Evolutionary conservation across 768 basidiomycete species (phyloP).

Genomic region (Peribolospora kevripleyi): DNA sequence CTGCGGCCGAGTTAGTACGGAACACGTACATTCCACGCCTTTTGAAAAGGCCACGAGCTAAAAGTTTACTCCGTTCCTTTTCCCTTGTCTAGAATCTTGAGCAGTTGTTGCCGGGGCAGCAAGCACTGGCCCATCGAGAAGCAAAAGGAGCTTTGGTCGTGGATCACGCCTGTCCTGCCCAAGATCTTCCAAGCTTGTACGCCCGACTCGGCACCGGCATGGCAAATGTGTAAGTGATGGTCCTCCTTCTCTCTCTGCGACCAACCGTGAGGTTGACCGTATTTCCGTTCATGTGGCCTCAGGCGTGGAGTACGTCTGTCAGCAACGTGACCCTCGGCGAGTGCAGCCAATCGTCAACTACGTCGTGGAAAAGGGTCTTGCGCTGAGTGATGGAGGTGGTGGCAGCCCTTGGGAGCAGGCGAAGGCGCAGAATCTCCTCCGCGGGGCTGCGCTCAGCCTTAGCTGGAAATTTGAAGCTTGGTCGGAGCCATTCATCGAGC

Average conservation of each 20-base stretch:
- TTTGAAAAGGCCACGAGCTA: slow-evolving; percentile 32
- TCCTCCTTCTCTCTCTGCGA: not conserved
- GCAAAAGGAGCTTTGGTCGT: slow-evolving; percentile 47
- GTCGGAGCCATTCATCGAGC: slow-evolving; percentile 34
- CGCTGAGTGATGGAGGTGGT: not conserved
- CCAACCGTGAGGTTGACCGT: not conserved
- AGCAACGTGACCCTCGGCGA: slow-evolving; percentile 57
- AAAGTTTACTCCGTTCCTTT: slow-evolving; percentile 17
- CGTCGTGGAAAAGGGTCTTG: slow-evolving; percentile 21
- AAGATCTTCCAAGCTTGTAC: slow-evolving; percentile 47
- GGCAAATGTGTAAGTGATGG: slow-evolving; percentile 31
- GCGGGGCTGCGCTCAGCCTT: slow-evolving; percentile 1
- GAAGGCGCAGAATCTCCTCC: slow-evolving; percentile 42
- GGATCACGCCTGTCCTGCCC: slow-evolving; percentile 46
- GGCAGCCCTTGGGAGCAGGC: slow-evolving; percentile 21
- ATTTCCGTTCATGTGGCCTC: not conserved
- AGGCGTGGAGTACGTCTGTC: slow-evolving; percentile 40
- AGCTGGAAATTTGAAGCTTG: slow-evolving; percentile 30
- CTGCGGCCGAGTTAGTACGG: slow-evolving; percentile 59
- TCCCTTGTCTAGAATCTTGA: not conserved
- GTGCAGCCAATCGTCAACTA: slow-evolving; percentile 55
- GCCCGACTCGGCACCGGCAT: slow-evolving; percentile 53
- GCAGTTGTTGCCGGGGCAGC: slow-evolving; percentile 29
- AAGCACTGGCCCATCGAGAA: slow-evolving; percentile 66
- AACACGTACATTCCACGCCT: not conserved